Evolutionary conservation across 331 rosid genomes (phyloP).

Genomic region (Spiraea crenata): DNA sequence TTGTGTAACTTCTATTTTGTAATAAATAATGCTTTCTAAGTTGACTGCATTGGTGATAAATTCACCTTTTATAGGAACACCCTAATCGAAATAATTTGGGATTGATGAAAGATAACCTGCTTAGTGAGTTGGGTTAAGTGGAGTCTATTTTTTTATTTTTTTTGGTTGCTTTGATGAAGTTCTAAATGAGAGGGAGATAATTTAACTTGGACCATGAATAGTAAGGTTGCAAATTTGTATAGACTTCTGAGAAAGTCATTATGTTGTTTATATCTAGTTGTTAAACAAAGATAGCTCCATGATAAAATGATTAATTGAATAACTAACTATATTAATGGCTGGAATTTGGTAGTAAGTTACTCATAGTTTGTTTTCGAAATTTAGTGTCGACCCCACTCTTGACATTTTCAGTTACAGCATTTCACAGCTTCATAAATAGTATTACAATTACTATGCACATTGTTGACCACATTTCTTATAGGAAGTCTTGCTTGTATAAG

Average conservation of each 20-base stretch:
- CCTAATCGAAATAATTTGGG: neutral
- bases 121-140: slow-evolving; percentile 1
- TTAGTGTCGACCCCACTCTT: no score
- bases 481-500: no score
- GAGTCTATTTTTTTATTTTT: neutral
- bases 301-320: neutral
- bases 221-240: neutral
- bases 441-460: no score
- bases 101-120: neutral
- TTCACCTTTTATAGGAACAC: neutral
- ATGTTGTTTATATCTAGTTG: neutral
- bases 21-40: no score
- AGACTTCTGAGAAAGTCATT: neutral
- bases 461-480: no score
- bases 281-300: neutral
- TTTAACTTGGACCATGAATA: neutral
- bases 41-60: no score
- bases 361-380: no score
- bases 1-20: neutral
- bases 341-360: no score
- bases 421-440: no score
- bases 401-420: no score
- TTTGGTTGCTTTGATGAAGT: neutral
- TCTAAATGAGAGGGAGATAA: neutral
- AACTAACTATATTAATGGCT: no score